phyloP scores from a whole-genome alignment of 148 eudicot species.

The Fagopyrum esculentum region DNA sequence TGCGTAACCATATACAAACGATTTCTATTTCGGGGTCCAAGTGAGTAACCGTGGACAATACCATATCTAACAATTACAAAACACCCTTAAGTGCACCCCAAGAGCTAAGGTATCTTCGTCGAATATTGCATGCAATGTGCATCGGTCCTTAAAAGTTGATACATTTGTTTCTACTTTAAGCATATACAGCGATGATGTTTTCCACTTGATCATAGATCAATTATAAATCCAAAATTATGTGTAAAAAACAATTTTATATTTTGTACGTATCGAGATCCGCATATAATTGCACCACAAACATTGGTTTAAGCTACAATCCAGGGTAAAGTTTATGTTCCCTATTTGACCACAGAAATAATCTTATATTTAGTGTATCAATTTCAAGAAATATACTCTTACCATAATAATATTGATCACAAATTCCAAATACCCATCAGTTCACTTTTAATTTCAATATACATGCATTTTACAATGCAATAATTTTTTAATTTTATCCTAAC shows the following conservation, averaged over 20 bases:
- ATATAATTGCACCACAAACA: not conserved
- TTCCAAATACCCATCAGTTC: too few relatives aligned
- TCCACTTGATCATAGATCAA: not conserved
- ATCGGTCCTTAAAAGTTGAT: too few relatives aligned
- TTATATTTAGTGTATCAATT: not conserved
- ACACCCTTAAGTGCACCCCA: too few relatives aligned
- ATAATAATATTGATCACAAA: not conserved
- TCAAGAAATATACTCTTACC: not conserved
- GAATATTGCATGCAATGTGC: too few relatives aligned
- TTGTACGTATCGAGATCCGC: not conserved
- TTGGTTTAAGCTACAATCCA: not conserved
- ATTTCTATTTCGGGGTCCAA: too few relatives aligned
- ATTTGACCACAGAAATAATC: not conserved
- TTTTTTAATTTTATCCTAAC: too few relatives aligned
- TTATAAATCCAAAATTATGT: not conserved
- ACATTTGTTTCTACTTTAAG: conserved; percentile 9
- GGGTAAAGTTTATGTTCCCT: not conserved
- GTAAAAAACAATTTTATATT: not conserved
- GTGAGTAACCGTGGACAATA: too few relatives aligned
- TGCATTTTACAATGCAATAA: too few relatives aligned
- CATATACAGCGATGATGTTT: not conserved
- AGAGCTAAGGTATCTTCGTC: too few relatives aligned
- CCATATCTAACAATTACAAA: too few relatives aligned
- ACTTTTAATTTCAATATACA: too few relatives aligned
- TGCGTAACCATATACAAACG: too few relatives aligned